Evolutionary conservation across 176 grass and related monocot species (phyloP), one percentile per base, ranked within the genome.

Genomic region (Lolium rigidum): DNA sequence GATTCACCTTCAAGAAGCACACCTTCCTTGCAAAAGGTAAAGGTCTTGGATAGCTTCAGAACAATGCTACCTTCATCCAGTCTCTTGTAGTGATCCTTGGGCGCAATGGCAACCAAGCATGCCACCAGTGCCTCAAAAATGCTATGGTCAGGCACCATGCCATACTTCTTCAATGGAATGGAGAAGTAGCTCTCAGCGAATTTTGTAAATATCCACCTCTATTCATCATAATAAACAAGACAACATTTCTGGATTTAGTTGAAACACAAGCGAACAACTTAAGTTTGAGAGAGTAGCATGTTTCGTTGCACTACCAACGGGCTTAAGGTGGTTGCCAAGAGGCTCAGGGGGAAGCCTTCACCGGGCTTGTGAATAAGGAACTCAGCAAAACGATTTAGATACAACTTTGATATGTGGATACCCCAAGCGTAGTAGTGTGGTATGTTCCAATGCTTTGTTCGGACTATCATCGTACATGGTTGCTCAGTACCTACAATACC

Each of bases 11-110:
- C 81, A 21, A 88, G 43, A 35, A 90, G 17, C 25, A 93, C 63
- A 18, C 82, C 91, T 74, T 88, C 77, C 20, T 86, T 90, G 60
- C 82, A 90, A 26, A 90, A 93, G 54, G 18, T 66, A 15, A 93
- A 93, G 49, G 73, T 74, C 44, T 74, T 74, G 13, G 71, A 50
- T 11, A 50, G 22, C 71, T 74, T 74, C 12, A 74, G 71, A 74
- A 74, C 7, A 25, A 74, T 50, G 71, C 71, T 74, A 35, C 31
- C 31, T 35, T 35, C 31, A 35, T 35, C 31, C 31, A 35, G 31
- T 35, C 31, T 35, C 31, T 74, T 74, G 71, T 74, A 74, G 71
- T 74, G 90, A 55, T 84, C 89, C 51, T 90, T 86, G 0, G 91
- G 88, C 13, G 77, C 25, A 2, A 90, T 66, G 20, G 85, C 91